Conservation (phyloP, 306 rosid species). For the Prunus persica region DNA sequence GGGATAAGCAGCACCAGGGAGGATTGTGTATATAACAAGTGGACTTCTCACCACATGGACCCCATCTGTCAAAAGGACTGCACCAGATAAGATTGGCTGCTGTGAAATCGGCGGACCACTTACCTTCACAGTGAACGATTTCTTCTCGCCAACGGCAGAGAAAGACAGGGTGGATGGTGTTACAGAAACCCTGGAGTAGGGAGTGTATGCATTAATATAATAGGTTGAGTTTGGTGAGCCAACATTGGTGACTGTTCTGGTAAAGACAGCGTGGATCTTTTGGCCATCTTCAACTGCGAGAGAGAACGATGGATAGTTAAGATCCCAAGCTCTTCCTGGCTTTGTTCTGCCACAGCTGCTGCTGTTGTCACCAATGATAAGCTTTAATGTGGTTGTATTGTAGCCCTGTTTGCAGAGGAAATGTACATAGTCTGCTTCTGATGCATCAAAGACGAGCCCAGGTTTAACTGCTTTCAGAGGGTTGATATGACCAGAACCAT, state of each 20-base stretch:
- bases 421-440: conserved; percentile 5
- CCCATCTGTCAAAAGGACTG: conserved; percentile 16
- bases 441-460: conserved; percentile 24
- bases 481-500: conserved; percentile 33
- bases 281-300: conserved; percentile 28
- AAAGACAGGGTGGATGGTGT: conserved; percentile 16
- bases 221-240: conserved; percentile 29
- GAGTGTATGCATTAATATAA: neutral
- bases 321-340: conserved; percentile 32
- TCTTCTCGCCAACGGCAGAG: conserved; percentile 17
- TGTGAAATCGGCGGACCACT: conserved; percentile 8
- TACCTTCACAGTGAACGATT: conserved; percentile 10
- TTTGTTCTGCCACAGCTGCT: conserved; percentile 11
- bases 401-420: conserved; percentile 36
- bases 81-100: conserved; percentile 22
- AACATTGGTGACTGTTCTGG: conserved; percentile 31
- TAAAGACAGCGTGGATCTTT: conserved; percentile 2
- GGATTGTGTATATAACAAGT: conserved; percentile 25
- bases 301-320: conserved; percentile 32
- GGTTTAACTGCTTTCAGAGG: conserved; percentile 20
- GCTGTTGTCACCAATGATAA: conserved; percentile 26
- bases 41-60: conserved; percentile 25
- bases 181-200: neutral
- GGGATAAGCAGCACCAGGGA: conserved; percentile 16
- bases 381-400: conserved; percentile 22